These are phyloP conservation scores for Mycena epipterygia DNA, from an alignment of 768 basidiomycete species.

Conservation along the genomic window DNA sequence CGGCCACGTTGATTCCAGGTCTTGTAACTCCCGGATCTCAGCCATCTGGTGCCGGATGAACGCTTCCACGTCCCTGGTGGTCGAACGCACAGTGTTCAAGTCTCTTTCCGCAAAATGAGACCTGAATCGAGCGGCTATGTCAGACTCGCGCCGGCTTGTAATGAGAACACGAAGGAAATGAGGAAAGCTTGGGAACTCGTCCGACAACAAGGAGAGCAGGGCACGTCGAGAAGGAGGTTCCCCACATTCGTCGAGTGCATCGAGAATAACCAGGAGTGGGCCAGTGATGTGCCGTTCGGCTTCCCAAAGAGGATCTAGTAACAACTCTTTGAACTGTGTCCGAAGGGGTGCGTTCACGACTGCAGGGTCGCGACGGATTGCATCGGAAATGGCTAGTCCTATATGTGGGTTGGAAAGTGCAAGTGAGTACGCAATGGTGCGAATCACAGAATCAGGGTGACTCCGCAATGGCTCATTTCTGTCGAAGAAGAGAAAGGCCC, in stretches of 20 bases:
- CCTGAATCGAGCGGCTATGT: not conserved
- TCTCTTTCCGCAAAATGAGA: no score
- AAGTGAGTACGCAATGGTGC: constrained; percentile 27
- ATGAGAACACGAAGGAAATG: not conserved
- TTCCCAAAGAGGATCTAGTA: not conserved
- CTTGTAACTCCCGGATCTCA: not conserved
- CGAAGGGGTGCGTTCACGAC: not conserved
- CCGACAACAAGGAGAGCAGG: not conserved
- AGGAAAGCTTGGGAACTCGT: not conserved
- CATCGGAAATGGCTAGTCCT: not conserved
- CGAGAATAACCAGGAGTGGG: not conserved
- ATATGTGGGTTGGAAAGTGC: not conserved
- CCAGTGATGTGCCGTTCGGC: no score
- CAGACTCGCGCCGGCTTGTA: not conserved
- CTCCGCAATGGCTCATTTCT: no score
- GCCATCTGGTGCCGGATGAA: not conserved
- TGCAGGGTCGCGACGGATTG: not conserved
- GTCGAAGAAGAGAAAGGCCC: constrained; percentile 37
- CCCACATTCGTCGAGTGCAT: not conserved
- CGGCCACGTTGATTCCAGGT: not conserved
- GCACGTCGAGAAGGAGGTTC: not conserved
- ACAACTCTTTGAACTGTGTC: not conserved
- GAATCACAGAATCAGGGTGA: not conserved
- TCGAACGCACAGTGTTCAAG: not conserved
- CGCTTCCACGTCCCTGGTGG: not conserved